A percentile compares a stretch with the other conserved stretches of the same genome.
These are phyloP conservation scores for Akanthomyces uredinophilus DNA, from an alignment of 2,329 filamentous ascomycete genomes.

Conservation along the genomic window DNA sequence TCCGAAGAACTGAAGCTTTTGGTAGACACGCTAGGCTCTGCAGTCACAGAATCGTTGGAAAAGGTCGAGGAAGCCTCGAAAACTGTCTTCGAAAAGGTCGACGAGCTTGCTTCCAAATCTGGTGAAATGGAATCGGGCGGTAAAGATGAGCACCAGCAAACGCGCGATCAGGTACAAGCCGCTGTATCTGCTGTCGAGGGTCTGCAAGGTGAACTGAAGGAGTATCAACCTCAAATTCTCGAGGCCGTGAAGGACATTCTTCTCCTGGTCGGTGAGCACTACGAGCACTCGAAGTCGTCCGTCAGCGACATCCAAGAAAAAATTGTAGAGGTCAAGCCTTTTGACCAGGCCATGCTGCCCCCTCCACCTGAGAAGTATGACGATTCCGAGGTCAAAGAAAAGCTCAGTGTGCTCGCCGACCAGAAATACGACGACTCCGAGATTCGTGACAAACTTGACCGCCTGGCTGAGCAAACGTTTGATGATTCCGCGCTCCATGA, in stretches of 20 bases:
- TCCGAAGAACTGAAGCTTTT: conserved; percentile 83
- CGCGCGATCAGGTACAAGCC: conserved; percentile 74
- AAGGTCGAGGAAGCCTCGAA: conserved; percentile 84
- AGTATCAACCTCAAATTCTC: conserved; percentile 84
- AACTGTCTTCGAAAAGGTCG: conserved; percentile 77
- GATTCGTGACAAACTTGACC: conserved; percentile 23
- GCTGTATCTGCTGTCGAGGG: conserved; percentile 67
- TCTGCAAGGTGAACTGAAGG: conserved; percentile 71
- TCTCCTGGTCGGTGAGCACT: conserved; percentile 76
- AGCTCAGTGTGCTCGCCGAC: conserved; percentile 30
- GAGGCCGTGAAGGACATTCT: conserved; percentile 83
- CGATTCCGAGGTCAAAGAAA: conserved; percentile 28
- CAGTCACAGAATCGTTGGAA: conserved; percentile 76
- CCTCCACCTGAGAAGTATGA: conserved; percentile 58
- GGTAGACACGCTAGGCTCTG: conserved; percentile 77
- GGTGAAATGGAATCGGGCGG: conserved; percentile 70
- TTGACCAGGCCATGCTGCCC: conserved; percentile 54
- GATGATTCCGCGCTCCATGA: conserved; percentile 18
- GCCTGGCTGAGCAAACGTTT: conserved; percentile 20
- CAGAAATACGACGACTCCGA: conserved; percentile 31
- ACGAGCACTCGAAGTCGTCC: conserved; percentile 74
- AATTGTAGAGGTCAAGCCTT: conserved; percentile 57
- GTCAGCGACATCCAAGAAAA: conserved; percentile 50
- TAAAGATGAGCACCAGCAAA: conserved; percentile 76
- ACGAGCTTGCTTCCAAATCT: conserved; percentile 69